Conservation (phyloP, 306 rosid genomes). For the Psophocarpus tetragonolobus region DNA sequence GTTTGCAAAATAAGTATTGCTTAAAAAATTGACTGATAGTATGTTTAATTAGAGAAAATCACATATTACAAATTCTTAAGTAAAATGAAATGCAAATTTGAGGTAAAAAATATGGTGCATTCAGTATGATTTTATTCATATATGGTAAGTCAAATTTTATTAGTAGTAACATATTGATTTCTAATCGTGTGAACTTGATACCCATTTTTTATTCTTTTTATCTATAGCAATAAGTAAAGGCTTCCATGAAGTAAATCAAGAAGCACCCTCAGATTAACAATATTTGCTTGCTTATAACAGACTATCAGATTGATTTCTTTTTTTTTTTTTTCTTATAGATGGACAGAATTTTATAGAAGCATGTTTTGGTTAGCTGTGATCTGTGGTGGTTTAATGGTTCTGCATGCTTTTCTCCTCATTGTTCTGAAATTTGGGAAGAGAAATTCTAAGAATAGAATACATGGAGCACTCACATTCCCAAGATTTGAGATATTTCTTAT, state of each 20-base stretch:
- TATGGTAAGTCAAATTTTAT: not conserved
- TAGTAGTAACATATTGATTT: not conserved
- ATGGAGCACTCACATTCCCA: slow-evolving; percentile 83
- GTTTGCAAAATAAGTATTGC: not conserved
- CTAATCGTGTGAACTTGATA: not conserved
- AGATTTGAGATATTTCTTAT: slow-evolving; percentile 84
- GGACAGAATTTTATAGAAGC: slow-evolving; percentile 74
- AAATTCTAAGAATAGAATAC: slow-evolving; percentile 50
- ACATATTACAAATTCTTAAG: not conserved
- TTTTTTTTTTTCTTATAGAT: slow-evolving; percentile 48
- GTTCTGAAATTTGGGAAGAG: slow-evolving; percentile 68
- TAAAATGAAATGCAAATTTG: not conserved
- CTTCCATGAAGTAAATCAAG: not conserved
- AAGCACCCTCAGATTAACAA: not conserved
- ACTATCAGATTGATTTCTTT: not conserved
- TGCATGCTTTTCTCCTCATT: slow-evolving; percentile 63
- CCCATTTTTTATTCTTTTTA: not conserved
- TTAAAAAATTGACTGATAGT: not conserved
- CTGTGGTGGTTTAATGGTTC: slow-evolving; percentile 62
- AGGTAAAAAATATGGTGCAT: not conserved
- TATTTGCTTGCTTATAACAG: not conserved
- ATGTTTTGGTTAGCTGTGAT: slow-evolving; percentile 85
- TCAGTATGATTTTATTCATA: not conserved
- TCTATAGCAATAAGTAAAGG: not conserved
- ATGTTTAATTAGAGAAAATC: not conserved